Percentiles rank a stretch among this genome's conserved stretches.
Conservation (phyloP, 148 eudicot genomes). For the Heliosperma pusillum region DNA sequence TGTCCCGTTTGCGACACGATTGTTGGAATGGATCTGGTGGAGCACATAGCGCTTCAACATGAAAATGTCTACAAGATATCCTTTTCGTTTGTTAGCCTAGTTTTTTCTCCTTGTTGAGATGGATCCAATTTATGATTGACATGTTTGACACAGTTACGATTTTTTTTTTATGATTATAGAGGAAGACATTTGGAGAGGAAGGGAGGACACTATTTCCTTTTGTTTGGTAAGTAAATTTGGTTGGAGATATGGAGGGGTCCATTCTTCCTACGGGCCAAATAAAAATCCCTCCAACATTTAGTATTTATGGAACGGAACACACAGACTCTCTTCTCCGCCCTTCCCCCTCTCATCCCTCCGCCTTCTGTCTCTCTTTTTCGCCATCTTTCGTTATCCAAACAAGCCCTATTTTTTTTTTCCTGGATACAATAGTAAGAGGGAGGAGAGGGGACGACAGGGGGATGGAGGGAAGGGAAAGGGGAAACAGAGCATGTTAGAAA, state of each 20-base stretch:
- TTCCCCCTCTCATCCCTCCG: no score
- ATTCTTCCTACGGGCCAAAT: not conserved
- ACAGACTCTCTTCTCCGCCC: no score
- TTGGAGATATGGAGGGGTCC: not conserved
- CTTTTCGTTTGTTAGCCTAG: slow-evolving; percentile 28
- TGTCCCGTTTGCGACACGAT: slow-evolving; percentile 51
- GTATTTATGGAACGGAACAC: not conserved
- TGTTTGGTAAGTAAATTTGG: not conserved
- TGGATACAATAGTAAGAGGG: no score
- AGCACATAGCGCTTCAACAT: slow-evolving; percentile 51
- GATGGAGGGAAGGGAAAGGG: no score
- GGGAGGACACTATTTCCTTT: no score
- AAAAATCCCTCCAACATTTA: no score
- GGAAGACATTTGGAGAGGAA: no score
- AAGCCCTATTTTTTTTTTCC: not conserved
- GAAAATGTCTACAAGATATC: slow-evolving; percentile 53
- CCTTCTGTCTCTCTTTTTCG: not conserved
- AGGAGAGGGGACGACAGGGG: no score
- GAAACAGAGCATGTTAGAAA: not conserved
- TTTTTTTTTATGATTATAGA: no score
- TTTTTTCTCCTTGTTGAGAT: not conserved
- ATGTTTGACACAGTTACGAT: not conserved
- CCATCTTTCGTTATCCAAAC: not conserved
- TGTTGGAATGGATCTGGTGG: slow-evolving; percentile 46
- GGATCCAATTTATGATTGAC: slow-evolving; percentile 2